Evolutionary conservation across 805 yeast species (phyloP), one percentile per base, ranked within the genome.

Genomic region (Spathaspora gorwiae): DNA sequence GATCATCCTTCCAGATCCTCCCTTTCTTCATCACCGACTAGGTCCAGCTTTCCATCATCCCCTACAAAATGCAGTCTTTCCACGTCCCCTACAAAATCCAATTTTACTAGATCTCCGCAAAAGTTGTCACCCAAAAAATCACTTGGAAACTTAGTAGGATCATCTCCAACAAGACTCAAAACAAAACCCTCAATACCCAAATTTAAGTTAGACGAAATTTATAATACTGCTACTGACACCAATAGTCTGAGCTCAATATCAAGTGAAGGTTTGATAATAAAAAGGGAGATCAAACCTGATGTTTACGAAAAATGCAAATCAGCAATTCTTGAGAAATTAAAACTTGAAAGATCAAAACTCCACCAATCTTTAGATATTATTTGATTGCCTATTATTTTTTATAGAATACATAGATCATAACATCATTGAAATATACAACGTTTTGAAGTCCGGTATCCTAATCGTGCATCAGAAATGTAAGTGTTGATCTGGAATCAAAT

Each of bases 231-330:
- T n/a, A 48, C 53, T 2, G 32, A 29, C 9, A 29, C 9, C 5
- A 29, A 29, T 3, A 29, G 6, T 29, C 32, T 29, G 32, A 29
- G 32, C 12, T 29, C 32, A 9, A 11, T 29, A 9, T 29, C 32
- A 9, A 29, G 32, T 29, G 32, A 29, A 9, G 32, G 32, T 3
- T 29, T 29, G 12, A 29, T 29, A 5, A 9, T 29, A 9, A 29
- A 9, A 5, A 5, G 14, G 4, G n/a, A 24, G 11, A 7, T 36
- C 6, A 24, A 36, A 26, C 30, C 39, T 12, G 65, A 62, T 10
- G 31, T 61, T 11, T 62, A 59, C 49, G 61, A 59, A 13, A 64
- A 63, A 48, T 65, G 69, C 48, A 54, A 53, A 44, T n/a, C 12
- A 3, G 66, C 67, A 1, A 57, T 65, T 5, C 38, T 47, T 24